phyloP scores from a whole-genome alignment of 2,329 filamentous ascomycete species.

The Parafenestella ontariensis region DNA sequence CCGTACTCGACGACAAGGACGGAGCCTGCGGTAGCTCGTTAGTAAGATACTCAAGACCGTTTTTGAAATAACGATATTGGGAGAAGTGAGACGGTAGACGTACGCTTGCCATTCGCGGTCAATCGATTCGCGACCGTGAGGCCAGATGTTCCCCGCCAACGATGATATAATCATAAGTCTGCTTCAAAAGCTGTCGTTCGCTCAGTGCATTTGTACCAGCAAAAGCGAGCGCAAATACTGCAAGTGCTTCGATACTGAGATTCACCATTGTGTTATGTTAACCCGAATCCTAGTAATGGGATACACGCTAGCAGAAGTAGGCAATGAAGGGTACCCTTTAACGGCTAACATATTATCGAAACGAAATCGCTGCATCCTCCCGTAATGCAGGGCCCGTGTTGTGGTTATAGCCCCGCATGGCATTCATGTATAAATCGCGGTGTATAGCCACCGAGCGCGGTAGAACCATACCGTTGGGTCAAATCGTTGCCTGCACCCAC shows the following conservation, averaged over 20 bases:
- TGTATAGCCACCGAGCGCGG: not conserved
- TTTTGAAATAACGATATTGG: not conserved
- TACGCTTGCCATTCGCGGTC: conserved; percentile 19
- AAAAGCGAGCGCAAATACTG: not conserved
- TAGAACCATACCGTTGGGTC: not conserved
- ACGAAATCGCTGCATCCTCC: not conserved
- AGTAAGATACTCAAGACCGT: not conserved
- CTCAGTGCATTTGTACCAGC: not conserved
- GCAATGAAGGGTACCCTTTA: not conserved
- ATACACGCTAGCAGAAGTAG: not conserved
- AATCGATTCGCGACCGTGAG: conserved; percentile 28
- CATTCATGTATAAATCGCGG: not conserved
- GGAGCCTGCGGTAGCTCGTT: conserved; percentile 1
- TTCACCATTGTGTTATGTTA: not conserved
- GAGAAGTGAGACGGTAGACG: not conserved
- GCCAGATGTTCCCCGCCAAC: conserved; percentile 30
- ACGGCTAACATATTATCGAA: not conserved
- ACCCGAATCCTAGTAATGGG: not conserved
- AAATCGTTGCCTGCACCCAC: not conserved
- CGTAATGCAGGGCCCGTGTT: not conserved
- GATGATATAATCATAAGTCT: conserved; percentile 30
- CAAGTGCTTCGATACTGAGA: not conserved
- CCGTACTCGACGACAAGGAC: conserved; percentile 25
- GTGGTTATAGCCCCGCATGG: not conserved
- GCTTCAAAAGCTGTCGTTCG: not conserved